Evolutionary conservation across 305 asterid species (phyloP).

Genomic region (Fraxinus baroniana): DNA sequence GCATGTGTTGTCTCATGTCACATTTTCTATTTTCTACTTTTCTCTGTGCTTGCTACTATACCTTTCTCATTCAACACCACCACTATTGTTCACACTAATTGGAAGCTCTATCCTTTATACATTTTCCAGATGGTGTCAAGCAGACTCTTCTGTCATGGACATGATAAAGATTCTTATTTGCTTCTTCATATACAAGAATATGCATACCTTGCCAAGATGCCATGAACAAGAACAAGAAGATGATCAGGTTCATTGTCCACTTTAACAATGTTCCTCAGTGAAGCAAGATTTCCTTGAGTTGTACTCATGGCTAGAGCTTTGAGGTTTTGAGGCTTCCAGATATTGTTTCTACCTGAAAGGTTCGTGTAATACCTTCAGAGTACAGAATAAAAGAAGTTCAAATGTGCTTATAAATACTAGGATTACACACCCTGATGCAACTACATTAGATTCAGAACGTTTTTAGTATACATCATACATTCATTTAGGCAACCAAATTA

Average conservation of each 20-base stretch:
- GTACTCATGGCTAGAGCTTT: constrained; percentile 58
- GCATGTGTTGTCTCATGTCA: not conserved
- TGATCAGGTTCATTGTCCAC: constrained; percentile 73
- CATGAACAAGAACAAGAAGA: constrained; percentile 98
- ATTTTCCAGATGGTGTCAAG: constrained; percentile 10
- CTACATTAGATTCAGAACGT: not conserved
- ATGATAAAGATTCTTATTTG: constrained; percentile 13
- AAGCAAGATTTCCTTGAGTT: constrained; percentile 54
- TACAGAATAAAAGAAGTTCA: constrained; percentile 10
- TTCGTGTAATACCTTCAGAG: constrained; percentile 15
- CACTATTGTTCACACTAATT: not conserved
- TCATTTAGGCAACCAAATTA: not conserved
- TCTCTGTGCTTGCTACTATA: constrained; percentile 12
- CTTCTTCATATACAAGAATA: constrained; percentile 16
- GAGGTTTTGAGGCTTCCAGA: constrained; percentile 46
- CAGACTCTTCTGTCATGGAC: not conserved
- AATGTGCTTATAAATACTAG: constrained; percentile 2
- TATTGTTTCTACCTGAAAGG: constrained; percentile 49
- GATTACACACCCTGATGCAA: not conserved
- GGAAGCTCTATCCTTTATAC: not conserved
- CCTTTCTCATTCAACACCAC: constrained; percentile 13
- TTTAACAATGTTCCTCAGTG: constrained; percentile 38
- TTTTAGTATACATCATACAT: not conserved
- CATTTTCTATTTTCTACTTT: not conserved
- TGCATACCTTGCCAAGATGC: constrained; percentile 84